phyloP scores from a whole-genome alignment of 371 early-diverging fungal genomes.

The Umbelopsis sp. region DNA sequence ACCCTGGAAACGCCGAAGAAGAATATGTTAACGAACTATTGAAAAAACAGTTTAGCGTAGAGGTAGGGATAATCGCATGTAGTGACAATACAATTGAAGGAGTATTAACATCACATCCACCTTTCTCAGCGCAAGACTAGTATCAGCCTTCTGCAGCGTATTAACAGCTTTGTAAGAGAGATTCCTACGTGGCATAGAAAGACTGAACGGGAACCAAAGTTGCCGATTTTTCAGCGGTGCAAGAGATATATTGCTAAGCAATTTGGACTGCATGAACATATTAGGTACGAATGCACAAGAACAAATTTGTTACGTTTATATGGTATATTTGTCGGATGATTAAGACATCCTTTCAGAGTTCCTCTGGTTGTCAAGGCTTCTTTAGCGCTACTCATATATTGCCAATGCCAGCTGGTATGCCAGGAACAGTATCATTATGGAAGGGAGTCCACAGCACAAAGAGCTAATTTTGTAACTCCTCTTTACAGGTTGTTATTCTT shows the following conservation, averaged over 20 bases:
- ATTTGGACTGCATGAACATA: slow-evolving; percentile 32
- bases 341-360: slow-evolving; percentile 28
- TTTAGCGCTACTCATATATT: slow-evolving; percentile 38
- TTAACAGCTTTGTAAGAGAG: not conserved
- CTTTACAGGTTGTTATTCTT: slow-evolving; percentile 42
- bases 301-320: too few relatives aligned
- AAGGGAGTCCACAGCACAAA: too few relatives aligned
- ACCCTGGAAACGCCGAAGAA: slow-evolving; percentile 48
- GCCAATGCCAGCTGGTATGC: slow-evolving; percentile 45
- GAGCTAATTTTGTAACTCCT: too few relatives aligned
- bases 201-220: not conserved
- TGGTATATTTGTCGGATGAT: not conserved
- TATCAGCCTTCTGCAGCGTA: not conserved
- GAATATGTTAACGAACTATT: slow-evolving; percentile 38
- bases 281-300: slow-evolving; percentile 29
- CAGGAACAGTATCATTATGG: too few relatives aligned
- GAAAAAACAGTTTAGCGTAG: slow-evolving; percentile 21
- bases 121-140: not conserved
- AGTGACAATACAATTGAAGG: too few relatives aligned
- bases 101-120: too few relatives aligned
- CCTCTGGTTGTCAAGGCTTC: slow-evolving; percentile 48
- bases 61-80: slow-evolving; percentile 18
- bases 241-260: not conserved
- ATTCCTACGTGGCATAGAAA: not conserved
- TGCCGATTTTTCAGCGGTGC: not conserved